Percentiles rank a stretch among this genome's conserved stretches.
Evolutionary conservation across 1,139 yeast species (phyloP).

Genomic region (Wickerhamomyces sp.): DNA sequence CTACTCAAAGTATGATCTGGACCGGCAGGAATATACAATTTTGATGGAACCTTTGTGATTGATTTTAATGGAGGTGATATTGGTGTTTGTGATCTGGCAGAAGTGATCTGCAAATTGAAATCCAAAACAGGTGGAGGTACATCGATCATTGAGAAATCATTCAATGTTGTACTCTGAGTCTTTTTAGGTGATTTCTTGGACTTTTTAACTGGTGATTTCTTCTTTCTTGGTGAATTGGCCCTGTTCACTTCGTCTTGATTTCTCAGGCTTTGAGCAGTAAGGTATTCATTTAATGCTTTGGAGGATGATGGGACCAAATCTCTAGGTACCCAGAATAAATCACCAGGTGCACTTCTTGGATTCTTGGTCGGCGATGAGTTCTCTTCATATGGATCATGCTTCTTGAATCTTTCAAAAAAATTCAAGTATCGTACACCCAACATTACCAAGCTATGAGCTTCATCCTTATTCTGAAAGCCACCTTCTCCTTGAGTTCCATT

Average conservation of each 20-base stretch:
- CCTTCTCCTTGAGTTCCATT: no score
- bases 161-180: background rate
- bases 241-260: background rate
- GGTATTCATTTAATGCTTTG: background rate
- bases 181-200: background rate
- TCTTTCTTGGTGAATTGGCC: no score
- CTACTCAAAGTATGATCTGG: no score
- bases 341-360: constrained; percentile 1
- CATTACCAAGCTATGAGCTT: background rate
- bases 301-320: constrained; percentile 2
- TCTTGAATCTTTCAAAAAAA: background rate
- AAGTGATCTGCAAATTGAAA: no score
- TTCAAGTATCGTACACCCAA: constrained; percentile 1
- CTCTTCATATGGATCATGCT: background rate
- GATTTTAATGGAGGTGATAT: no score
- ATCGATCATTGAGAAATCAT: no score
- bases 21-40: no score
- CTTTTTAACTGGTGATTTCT: background rate
- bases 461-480: no score
- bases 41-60: no score
- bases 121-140: no score
- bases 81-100: no score
- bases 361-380: background rate
- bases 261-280: background rate
- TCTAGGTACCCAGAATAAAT: constrained; percentile 5